Base-by-base conservation (phyloP, 116 monocot species). In the Zostera marina region DNA sequence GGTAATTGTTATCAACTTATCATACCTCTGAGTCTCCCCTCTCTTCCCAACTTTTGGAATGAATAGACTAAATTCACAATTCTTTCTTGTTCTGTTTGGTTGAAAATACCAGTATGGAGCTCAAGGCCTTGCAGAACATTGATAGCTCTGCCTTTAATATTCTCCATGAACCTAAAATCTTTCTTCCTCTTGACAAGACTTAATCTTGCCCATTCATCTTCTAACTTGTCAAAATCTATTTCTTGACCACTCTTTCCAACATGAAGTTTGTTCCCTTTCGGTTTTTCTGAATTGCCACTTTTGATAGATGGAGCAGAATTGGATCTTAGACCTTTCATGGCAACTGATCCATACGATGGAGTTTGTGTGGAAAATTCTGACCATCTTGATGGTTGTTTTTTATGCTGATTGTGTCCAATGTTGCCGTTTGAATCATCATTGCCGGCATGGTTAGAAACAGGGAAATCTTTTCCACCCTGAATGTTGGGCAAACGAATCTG, bases 91-190 rank as follows among this genome's bases (percentile, higher is more conserved):
- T 89, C 89, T 4, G 44, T 71, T 0, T 70, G 66, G 64, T 79
- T 80, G 52, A 96, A 96, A 14, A 96, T 78, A 10, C 88, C 80
- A 24, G 79, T 65, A 47, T 96, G 89, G 22, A 96, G 72, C 70
- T 96, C 89, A 9, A 96, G 68, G 11, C 85, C 85, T 4, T 77
- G 75, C 1, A 85, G 62, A 11, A 96, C 75, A 42, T 96, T 96
- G 1, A 72, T 63, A 20, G 68, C 53, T 60, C 63, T 82, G 22
- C 82, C 83, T 10, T 64, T 70, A 1, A 96, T 70, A 52, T 76
- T 89, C 67, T 96, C 85, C 58, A 85, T 56, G 39, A 65, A 80
- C 17, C 82, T 71, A 52, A 76, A 96, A 41, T 85, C 85, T 74
- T 79, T 85, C 56, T 82, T 96, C 69, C 82, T 82, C 39, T 13